A percentile compares a stretch with the other conserved stretches of the same genome.
Conservation (phyloP, 2,329 filamentous ascomycete genomes). For the Talaromyces albobiverticillius region DNA sequence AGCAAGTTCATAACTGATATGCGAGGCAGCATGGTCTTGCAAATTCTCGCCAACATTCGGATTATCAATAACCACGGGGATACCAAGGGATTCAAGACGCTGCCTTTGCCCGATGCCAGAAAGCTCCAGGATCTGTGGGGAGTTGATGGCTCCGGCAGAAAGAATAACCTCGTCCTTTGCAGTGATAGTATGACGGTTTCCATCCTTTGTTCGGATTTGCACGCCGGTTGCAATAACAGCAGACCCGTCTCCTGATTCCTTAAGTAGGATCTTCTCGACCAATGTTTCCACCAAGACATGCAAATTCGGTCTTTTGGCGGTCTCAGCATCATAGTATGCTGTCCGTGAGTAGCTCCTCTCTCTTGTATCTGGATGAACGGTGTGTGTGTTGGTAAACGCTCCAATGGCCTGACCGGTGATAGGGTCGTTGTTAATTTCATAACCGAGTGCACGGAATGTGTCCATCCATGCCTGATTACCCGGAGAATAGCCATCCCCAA, state of each 20-base stretch:
- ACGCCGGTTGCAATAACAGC: constrained; percentile 32
- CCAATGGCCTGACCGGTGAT: constrained; percentile 38
- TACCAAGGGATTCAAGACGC: constrained; percentile 38
- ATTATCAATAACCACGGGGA: constrained; percentile 43
- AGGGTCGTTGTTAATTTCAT: constrained; percentile 22
- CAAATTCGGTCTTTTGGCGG: constrained; percentile 40
- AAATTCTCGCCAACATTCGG: constrained; percentile 48
- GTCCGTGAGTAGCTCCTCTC: constrained; percentile 41
- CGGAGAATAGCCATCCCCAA: constrained; percentile 8
- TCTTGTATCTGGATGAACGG: constrained; percentile 29
- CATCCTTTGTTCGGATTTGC: constrained; percentile 39
- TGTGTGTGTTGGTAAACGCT: constrained; percentile 34
- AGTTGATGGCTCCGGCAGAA: constrained; percentile 56
- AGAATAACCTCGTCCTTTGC: constrained; percentile 54
- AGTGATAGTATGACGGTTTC: constrained; percentile 30
- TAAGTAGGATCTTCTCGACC: constrained; percentile 32
- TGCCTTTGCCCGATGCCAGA: constrained; percentile 56
- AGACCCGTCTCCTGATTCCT: constrained; percentile 16
- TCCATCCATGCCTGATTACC: constrained; percentile 16
- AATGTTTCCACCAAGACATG: constrained; percentile 45
- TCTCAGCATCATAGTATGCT: constrained; percentile 37
- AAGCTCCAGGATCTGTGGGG: constrained; percentile 58
- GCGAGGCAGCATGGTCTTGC: constrained; percentile 39
- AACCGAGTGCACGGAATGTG: constrained; percentile 11
- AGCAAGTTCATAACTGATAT: constrained; percentile 16